Conservation (phyloP, 1,284 basidiomycete species). For the Apiotrichum brassicae region DNA sequence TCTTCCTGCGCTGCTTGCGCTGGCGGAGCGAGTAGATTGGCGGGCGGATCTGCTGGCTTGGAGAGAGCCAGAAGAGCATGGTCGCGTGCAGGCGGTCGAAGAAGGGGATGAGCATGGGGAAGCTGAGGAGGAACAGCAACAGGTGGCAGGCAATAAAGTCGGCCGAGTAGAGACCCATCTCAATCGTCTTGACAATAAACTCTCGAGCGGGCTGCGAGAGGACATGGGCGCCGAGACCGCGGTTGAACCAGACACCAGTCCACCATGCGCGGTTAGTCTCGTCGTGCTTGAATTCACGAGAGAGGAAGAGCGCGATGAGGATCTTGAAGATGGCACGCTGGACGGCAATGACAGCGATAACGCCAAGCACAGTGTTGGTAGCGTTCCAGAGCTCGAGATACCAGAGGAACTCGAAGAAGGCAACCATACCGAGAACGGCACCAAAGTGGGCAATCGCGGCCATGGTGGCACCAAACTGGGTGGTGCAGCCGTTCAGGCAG, state of each 20-base stretch:
- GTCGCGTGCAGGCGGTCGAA: constrained; percentile 82
- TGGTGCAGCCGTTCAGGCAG: constrained; percentile 67
- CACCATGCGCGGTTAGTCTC: constrained; percentile 97
- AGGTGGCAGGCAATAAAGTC: constrained; percentile 56
- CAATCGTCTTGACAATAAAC: constrained; percentile 93
- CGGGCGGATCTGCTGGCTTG: constrained; percentile 78
- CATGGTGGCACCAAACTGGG: constrained; percentile 81
- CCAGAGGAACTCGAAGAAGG: constrained; percentile 93
- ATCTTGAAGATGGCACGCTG: constrained; percentile 88
- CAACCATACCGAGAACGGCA: constrained; percentile 74
- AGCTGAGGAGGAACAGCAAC: constrained; percentile 66
- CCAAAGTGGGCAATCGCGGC: constrained; percentile 77
- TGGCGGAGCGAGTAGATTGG: constrained; percentile 88
- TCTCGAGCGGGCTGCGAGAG: constrained; percentile 91
- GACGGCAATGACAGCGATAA: constrained; percentile 77
- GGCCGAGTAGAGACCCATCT: constrained; percentile 88
- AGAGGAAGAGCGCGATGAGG: constrained; percentile 82
- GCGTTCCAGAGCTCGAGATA: constrained; percentile 89
- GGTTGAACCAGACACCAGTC: constrained; percentile 91
- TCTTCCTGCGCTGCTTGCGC: constrained; percentile 76
- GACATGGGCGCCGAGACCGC: constrained; percentile 75
- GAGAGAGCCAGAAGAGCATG: constrained; percentile 61
- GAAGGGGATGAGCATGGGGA: constrained; percentile 78
- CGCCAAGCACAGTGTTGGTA: constrained; percentile 81
- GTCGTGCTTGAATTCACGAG: constrained; percentile 94